phyloP scores from a whole-genome alignment of 2,329 filamentous ascomycete genomes.

The Knufia petricola region DNA sequence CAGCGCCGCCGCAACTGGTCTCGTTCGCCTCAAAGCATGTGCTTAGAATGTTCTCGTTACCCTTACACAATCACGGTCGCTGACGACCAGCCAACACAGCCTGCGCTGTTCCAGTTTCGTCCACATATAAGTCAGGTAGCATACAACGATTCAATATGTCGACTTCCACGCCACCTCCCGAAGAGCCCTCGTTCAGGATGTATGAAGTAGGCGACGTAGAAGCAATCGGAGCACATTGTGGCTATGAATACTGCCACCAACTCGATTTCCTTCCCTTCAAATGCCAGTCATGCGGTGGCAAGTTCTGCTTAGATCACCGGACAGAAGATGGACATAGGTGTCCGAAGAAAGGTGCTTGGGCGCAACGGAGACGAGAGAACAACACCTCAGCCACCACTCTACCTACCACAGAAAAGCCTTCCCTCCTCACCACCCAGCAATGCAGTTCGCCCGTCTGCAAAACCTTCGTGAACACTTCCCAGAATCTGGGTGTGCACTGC shows the following conservation, averaged over 20 bases:
- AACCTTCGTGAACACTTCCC: slow-evolving; percentile 43
- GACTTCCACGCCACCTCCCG: slow-evolving; percentile 8
- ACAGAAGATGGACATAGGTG: slow-evolving; percentile 72
- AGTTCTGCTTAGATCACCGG: slow-evolving; percentile 90
- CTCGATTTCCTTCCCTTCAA: slow-evolving; percentile 93
- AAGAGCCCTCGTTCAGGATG: slow-evolving; percentile 18
- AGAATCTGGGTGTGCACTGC: slow-evolving; percentile 42
- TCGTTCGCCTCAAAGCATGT: not conserved
- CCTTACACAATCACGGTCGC: not conserved
- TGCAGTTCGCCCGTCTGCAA: slow-evolving; percentile 43
- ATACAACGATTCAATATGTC: not conserved
- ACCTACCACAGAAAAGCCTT: slow-evolving; percentile 38
- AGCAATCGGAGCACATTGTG: slow-evolving; percentile 81
- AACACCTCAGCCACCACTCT: slow-evolving; percentile 24
- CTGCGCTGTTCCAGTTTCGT: not conserved
- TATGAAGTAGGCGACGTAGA: slow-evolving; percentile 59
- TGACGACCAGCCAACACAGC: not conserved
- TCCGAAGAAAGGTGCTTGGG: slow-evolving; percentile 52
- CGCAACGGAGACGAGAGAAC: slow-evolving; percentile 34
- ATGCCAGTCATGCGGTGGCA: slow-evolving; percentile 76
- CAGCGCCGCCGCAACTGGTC: too few species aligned
- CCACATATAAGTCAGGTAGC: not conserved
- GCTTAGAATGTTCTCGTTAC: not conserved
- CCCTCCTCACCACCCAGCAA: slow-evolving; percentile 46
- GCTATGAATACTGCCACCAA: slow-evolving; percentile 82